Percentiles rank a stretch among this genome's conserved stretches.
Conservation (phyloP, 2,329 filamentous ascomycete genomes). For the Neofusicoccum cordaticola region DNA sequence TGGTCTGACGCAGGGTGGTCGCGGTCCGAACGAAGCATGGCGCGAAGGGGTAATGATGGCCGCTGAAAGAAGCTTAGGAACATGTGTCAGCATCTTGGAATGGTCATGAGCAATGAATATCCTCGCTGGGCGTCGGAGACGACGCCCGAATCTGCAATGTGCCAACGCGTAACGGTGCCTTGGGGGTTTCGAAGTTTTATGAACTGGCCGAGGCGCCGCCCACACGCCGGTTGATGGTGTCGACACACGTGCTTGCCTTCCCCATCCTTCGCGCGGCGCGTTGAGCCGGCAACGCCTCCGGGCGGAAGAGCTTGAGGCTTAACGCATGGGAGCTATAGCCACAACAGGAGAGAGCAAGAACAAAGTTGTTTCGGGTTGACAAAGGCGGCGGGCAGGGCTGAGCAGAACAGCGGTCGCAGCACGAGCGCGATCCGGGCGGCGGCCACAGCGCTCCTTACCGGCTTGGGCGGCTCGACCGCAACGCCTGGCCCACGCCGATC, state of each 20-base stretch:
- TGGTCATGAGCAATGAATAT: constrained; percentile 12
- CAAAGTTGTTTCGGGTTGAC: constrained; percentile 7
- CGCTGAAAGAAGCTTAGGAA: neutral
- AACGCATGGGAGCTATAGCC: neutral
- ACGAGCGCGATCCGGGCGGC: neutral
- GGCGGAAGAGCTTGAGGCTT: neutral
- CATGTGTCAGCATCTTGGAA: neutral
- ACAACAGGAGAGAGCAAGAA: neutral
- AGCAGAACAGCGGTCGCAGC: neutral
- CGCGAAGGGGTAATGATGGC: neutral
- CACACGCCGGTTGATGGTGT: neutral
- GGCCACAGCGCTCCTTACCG: neutral
- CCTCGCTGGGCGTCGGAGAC: neutral
- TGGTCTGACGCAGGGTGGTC: neutral
- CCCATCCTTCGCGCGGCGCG: neutral
- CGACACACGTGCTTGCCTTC: neutral
- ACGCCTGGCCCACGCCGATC: constrained; percentile 2
- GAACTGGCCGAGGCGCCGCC: constrained; percentile 5
- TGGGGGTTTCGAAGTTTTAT: constrained; percentile 13
- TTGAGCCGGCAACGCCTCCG: neutral
- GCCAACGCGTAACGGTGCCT: constrained; percentile 8
- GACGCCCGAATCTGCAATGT: neutral
- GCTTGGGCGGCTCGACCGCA: neutral
- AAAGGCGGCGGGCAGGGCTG: constrained; percentile 1
- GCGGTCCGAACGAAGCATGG: neutral